Conservation (phyloP, 257 asterid genomes). For the Verbascum thapsus region DNA sequence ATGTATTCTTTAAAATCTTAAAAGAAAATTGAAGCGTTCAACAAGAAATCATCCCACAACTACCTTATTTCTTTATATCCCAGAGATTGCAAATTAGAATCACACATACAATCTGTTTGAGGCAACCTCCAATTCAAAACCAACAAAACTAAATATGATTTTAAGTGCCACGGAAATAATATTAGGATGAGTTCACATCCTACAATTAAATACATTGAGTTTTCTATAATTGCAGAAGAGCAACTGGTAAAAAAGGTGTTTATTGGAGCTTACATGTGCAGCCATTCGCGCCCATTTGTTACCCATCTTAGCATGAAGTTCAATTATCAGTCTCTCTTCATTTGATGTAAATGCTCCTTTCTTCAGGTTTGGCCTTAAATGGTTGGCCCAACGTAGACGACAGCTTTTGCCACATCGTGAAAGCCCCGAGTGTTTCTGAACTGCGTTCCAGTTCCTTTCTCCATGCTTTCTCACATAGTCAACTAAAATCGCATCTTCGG, state of each 20-base stretch:
- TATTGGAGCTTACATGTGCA: conserved; percentile 56
- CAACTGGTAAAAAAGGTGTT: conserved; percentile 17
- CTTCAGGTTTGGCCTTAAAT: conserved; percentile 69
- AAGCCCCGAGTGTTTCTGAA: conserved; percentile 68
- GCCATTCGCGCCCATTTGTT: conserved; percentile 81
- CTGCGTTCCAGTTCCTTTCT: conserved; percentile 78
- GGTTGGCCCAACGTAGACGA: conserved; percentile 72
- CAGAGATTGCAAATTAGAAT: conserved; percentile 7
- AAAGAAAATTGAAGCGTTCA: conserved; percentile 5
- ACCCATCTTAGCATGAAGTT: conserved; percentile 78
- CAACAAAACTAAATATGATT: conserved; percentile 3
- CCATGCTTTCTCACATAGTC: conserved; percentile 69
- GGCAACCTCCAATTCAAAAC: conserved; percentile 26
- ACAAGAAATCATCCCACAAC: background rate
- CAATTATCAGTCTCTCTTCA: conserved; percentile 59
- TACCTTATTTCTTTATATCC: conserved; percentile 10
- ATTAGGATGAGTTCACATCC: conserved; percentile 10
- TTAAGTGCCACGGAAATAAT: conserved; percentile 12
- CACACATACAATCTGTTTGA: conserved; percentile 16
- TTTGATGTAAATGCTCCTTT: conserved; percentile 69
- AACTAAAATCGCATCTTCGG: conserved; percentile 61
- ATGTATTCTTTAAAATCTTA: background rate
- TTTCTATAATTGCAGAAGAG: conserved; percentile 24
- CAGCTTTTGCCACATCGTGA: conserved; percentile 77
- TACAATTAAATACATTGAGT: conserved; percentile 17